Evolutionary conservation across 2,329 filamentous ascomycete genomes (phyloP), one percentile per base, ranked within the genome.

Genomic region (Sporothrix pseudoabietina): DNA sequence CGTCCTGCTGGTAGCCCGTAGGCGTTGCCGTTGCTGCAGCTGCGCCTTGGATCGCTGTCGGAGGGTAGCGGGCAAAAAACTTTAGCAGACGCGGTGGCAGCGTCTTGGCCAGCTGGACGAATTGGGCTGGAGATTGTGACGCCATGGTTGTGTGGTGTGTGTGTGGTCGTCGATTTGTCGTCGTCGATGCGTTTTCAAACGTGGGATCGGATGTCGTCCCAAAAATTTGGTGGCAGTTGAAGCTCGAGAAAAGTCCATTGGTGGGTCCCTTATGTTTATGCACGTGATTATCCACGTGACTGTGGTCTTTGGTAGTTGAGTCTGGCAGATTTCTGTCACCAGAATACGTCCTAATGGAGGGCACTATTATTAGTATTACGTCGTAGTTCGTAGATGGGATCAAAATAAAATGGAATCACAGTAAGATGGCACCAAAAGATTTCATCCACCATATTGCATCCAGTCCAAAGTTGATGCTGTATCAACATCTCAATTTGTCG

Each of bases 41-140:
- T 69, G 81, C 80, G 74, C 82, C 75, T 89, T 89, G 83, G 79
- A 91, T 87, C 77, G 87, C 82, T 71, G 84, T 87, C 66, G 95
- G 94, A 57, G 96, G 96, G 82, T 95, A 98, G 77, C 92, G 92
- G 73, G 92, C 91, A 82, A 99, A 92, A 87, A 99, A 98, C 79
- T 90, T 90, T 80, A 92, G 88, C 63, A 99, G 88, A 55, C 91
- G 91, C 71, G 88, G 85, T 9, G 94, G 96, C 55, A 98, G 89
- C 77, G 88, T 85, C 82, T 90, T 89, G 75, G 92, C 92, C 74
- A 94, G 86, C 78, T 85, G 83, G 76, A 89, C 81, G 76, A 85
- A 83, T 69, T 75, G 74, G 22, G 75, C 49, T 1, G 75, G 35
- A 14, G 68, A 72, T 54, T 66, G 70, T 55, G 75, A 59, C 1